phyloP scores from a whole-genome alignment of 768 basidiomycete species.

The Suillus alpinus region DNA sequence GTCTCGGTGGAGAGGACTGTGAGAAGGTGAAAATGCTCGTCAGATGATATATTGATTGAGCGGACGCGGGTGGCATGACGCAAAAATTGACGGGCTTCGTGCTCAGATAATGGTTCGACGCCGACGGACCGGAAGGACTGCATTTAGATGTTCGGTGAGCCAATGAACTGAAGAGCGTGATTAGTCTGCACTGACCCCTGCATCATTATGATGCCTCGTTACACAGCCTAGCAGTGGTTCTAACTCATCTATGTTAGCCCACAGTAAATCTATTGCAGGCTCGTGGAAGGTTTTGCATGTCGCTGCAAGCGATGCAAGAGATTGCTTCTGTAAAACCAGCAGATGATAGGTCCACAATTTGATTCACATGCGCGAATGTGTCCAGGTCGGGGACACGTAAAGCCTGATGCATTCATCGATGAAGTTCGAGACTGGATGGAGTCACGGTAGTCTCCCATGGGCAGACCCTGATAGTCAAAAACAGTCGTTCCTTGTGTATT shows the following conservation, averaged over 20 bases:
- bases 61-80: background rate
- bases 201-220: background rate
- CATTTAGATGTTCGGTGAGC: background rate
- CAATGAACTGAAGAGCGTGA: background rate
- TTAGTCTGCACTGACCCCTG: background rate
- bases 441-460: background rate
- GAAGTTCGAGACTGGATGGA: background rate
- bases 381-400: background rate
- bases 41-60: background rate
- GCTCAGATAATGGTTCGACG: background rate
- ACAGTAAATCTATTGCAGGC: background rate
- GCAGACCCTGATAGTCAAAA: background rate
- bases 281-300: background rate
- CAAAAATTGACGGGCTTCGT: background rate
- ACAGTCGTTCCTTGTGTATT: background rate
- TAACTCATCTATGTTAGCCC: background rate
- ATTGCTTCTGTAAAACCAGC: too few relatives aligned
- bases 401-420: background rate
- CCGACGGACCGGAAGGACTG: background rate
- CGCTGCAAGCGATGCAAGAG: background rate
- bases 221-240: background rate
- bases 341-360: background rate
- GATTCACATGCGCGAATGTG: background rate
- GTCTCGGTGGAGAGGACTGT: background rate
- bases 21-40: background rate